These are phyloP conservation scores for Skeletonema marinoi DNA, from an alignment of 108 stramenopile species.

Conservation along the genomic window DNA sequence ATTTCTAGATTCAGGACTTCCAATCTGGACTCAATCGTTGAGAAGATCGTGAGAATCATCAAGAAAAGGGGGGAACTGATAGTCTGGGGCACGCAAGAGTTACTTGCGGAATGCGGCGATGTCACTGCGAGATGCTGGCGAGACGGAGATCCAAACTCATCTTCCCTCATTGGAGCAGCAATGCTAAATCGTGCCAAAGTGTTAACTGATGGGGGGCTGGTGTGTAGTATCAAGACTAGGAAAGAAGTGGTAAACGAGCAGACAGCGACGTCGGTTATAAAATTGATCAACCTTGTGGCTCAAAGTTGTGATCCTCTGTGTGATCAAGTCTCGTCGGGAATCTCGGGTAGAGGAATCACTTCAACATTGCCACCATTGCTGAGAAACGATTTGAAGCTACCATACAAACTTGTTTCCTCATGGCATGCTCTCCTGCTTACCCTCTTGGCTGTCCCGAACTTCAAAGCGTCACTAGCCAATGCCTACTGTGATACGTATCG, in stretches of 20 bases:
- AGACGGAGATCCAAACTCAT: constrained; percentile 73
- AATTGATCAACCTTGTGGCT: constrained; percentile 68
- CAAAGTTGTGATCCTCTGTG: constrained; percentile 82
- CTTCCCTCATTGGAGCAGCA: constrained; percentile 57
- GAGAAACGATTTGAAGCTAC: constrained; percentile 74
- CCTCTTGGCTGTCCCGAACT: constrained; percentile 90
- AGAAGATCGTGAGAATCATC: constrained; percentile 58
- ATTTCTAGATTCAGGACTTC: constrained; percentile 31
- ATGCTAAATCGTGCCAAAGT: constrained; percentile 68
- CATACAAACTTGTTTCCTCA: constrained; percentile 59
- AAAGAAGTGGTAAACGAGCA: constrained; percentile 71
- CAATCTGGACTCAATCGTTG: constrained; percentile 50
- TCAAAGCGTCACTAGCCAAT: constrained; percentile 88
- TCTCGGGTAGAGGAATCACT: constrained; percentile 49
- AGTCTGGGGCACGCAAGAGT: constrained; percentile 84
- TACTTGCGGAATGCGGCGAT: constrained; percentile 62
- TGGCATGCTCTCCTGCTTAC: constrained; percentile 91
- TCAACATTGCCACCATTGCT: constrained; percentile 68
- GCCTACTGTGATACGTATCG: constrained; percentile 91
- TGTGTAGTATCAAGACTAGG: constrained; percentile 69
- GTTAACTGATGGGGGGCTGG: constrained; percentile 51
- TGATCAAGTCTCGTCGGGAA: constrained; percentile 54
- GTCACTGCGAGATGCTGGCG: constrained; percentile 65
- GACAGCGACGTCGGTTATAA: constrained; percentile 66
- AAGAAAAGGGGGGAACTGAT: constrained; percentile 73